Evolutionary conservation across 805 yeast genomes (phyloP), one percentile per base, ranked within the genome.

Genomic region (Candida hispaniensis): DNA sequence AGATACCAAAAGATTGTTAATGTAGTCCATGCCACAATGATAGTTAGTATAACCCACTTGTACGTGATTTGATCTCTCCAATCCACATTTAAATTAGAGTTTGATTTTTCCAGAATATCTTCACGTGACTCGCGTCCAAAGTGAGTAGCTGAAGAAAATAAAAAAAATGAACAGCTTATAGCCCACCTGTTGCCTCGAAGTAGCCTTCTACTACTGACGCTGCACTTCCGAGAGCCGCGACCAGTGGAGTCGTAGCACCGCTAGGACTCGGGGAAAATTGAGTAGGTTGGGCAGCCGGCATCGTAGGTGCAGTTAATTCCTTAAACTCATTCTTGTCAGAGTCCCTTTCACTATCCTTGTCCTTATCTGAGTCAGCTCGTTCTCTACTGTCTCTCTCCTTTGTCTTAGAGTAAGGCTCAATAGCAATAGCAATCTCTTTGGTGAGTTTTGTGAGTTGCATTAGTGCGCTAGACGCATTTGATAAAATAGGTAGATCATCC

Each of bases 381-480:
- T n/a, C n/a, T n/a, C n/a, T n/a, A n/a, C n/a, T n/a, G n/a, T n/a
- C 34, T 4, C 3, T 14, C 8, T 30, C 34, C 20, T 30, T 30
- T 17, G 36, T 27, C 28, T 32, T 32, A 21, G 18, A 22, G n/a
- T n/a, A 71, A 24, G 68, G 64, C 51, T 86, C 95, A 26, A 86
- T 59, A 46, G 81, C 64, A n/a, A 82, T 75, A 0, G 96, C 85
- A 10, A 88, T 79, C 50, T 88, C 97, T 49, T 88, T 88, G 4
- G 95, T 82, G 3, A 86, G 79, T 44, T 82, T 74, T 0, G 96
- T 86, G 40, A 88, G 61, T 21, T 74, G 71, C 0, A 94, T 81
- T 57, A 88, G 68, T 5, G 80, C 72, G 6, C 86, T 75, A 40
- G 94, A 63, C 5, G 78, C 77, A 39, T 81, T 94, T 46, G 79